Evolutionary conservation across 225 moss, liverwort and hornwort species (phyloP).

Genomic region (Physcomitrium patens): DNA sequence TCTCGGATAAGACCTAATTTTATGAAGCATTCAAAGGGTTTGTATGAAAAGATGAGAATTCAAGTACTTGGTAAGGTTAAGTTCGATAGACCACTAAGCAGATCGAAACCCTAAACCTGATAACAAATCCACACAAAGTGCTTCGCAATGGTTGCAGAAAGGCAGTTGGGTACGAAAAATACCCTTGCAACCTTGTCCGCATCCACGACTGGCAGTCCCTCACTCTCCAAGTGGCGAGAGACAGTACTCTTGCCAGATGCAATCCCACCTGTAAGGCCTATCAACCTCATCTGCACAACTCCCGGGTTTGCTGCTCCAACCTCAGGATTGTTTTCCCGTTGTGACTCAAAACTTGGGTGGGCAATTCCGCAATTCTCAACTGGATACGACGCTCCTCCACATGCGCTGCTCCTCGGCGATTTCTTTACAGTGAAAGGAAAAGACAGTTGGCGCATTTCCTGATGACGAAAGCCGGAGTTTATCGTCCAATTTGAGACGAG

Average conservation of each 20-base stretch:
- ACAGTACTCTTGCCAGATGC: slow-evolving; percentile 93
- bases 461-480: not conserved
- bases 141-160: not conserved
- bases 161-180: not conserved
- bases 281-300: slow-evolving; percentile 70
- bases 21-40: not conserved
- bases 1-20: not conserved
- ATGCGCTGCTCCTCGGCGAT: too few relatives aligned
- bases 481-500: slow-evolving; percentile 19
- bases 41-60: not conserved
- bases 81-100: not conserved
- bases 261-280: slow-evolving; percentile 90
- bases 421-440: too few relatives aligned
- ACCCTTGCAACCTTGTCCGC: slow-evolving; percentile 89
- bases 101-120: slow-evolving; percentile 22
- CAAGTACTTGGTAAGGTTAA: too few relatives aligned
- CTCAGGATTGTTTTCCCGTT: too few relatives aligned
- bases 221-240: slow-evolving; percentile 58
- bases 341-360: too few relatives aligned
- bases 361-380: too few relatives aligned
- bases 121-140: not conserved
- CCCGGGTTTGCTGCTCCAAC: too few relatives aligned
- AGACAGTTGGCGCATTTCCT: too few relatives aligned
- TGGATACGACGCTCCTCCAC: too few relatives aligned
- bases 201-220: slow-evolving; percentile 77